Evolutionary conservation across 2,329 filamentous ascomycete species (phyloP), one percentile per base, ranked within the genome.

Genomic region (Immersiporthe knoxdaviesiana): DNA sequence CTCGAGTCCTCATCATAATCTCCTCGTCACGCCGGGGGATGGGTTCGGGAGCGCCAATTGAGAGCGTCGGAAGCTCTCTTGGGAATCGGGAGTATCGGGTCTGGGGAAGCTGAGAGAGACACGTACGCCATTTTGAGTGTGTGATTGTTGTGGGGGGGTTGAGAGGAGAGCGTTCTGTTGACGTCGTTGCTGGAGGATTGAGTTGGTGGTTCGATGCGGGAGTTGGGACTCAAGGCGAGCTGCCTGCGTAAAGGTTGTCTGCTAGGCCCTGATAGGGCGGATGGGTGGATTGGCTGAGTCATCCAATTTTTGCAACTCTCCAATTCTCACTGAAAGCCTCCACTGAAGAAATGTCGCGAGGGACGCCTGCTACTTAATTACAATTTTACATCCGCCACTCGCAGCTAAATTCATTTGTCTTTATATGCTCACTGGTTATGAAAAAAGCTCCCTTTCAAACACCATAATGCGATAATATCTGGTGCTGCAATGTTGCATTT

Each of bases 121-220:
- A 77, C 77, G 30, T 77, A 78, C 77, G 70, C 74, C 77, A 78
- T 78, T 70, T 72, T 77, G 71, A 69, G 68, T 70, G 72, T 71
- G 72, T 71, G 64, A 41, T 72, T 65, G 60, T 63, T 70, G 67
- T 62, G 67, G 8, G 67, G 8, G 66, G 68, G 70, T 61, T 50
- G 69, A 72, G 64, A 62, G 65, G 70, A 63, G 67, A 70, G 73
- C 72, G 72, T 73, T 68, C 72, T 70, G 73, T 73, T 71, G 72
- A 72, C 74, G 74, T 65, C 52, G 70, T 64, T 68, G 67, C 44
- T 47, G 37, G 60, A 54, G 70, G 16, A 44, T 67, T 44, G 64
- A 37, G 44, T 66, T 44, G 67, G 54, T 66, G 68, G 70, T 69
- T 71, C 67, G 67, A 60, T 63, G 44, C 63, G 56, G 41, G 35